A percentile compares a stretch with the other conserved stretches of the same genome.
Conservation (phyloP, 2,329 filamentous ascomycete genomes). For the Cladosporium sp. region DNA sequence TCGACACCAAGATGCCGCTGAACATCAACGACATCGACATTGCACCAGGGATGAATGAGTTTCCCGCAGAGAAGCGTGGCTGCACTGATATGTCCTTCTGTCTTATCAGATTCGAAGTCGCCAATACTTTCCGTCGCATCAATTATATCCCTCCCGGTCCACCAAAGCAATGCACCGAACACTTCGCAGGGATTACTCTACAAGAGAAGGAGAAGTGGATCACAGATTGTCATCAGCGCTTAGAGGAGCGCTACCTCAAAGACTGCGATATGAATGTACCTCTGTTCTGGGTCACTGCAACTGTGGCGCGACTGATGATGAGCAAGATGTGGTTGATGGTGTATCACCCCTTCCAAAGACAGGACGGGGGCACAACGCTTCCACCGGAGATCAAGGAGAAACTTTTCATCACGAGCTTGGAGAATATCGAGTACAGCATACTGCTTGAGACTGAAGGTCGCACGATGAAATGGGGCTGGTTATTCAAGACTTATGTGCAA, state of each 20-base stretch:
- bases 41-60: constrained; percentile 44
- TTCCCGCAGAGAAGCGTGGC: constrained; percentile 45
- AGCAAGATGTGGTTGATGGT: constrained; percentile 74
- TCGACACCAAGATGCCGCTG: constrained; percentile 57
- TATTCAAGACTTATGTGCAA: constrained; percentile 61
- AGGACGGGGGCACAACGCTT: constrained; percentile 53
- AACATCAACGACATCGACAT: constrained; percentile 56
- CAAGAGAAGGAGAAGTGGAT: constrained; percentile 49
- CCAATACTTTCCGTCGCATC: constrained; percentile 43
- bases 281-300: constrained; percentile 65
- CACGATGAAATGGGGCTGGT: constrained; percentile 62
- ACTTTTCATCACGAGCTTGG: constrained; percentile 67
- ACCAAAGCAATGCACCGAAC: constrained; percentile 37
- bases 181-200: constrained; percentile 42
- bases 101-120: constrained; percentile 51
- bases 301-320: constrained; percentile 66
- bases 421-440: constrained; percentile 68
- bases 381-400: constrained; percentile 62
- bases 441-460: constrained; percentile 61
- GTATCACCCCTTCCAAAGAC: constrained; percentile 67
- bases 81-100: constrained; percentile 58
- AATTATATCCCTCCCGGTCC: constrained; percentile 42
- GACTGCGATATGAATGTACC: constrained; percentile 54
- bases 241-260: constrained; percentile 48
- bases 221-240: constrained; percentile 41